A percentile compares a stretch with the other conserved stretches of the same genome.
phyloP scores from a whole-genome alignment of 2,329 filamentous ascomycete species.

The Aspergillus sp. region DNA sequence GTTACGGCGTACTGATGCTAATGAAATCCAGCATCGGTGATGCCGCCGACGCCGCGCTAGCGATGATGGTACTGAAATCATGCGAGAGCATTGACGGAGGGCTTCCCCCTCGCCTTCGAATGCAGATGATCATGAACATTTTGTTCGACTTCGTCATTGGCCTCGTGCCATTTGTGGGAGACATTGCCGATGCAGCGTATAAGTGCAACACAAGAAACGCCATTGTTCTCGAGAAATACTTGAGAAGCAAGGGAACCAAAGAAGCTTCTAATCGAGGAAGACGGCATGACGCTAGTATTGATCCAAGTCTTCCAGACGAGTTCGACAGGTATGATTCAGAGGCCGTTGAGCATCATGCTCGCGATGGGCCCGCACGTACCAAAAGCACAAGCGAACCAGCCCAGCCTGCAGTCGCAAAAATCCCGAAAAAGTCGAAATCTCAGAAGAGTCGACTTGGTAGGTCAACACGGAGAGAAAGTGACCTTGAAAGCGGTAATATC shows the following conservation, averaged over 20 bases:
- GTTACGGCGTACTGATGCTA: not conserved
- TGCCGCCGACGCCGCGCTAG: slow-evolving; percentile 72
- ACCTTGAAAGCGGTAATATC: slow-evolving; percentile 37
- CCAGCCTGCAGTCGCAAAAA: slow-evolving; percentile 30
- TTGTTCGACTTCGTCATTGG: slow-evolving; percentile 54
- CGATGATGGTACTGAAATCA: slow-evolving; percentile 73
- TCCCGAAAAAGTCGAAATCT: slow-evolving; percentile 29
- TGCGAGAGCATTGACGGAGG: slow-evolving; percentile 78
- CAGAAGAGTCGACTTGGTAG: slow-evolving; percentile 38
- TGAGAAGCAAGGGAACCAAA: slow-evolving; percentile 47
- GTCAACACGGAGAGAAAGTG: slow-evolving; percentile 30
- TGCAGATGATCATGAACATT: slow-evolving; percentile 82
- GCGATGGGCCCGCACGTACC: slow-evolving; percentile 25
- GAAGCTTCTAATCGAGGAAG: slow-evolving; percentile 31
- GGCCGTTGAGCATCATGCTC: slow-evolving; percentile 27
- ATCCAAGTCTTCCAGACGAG: slow-evolving; percentile 45
- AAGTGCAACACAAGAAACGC: slow-evolving; percentile 56
- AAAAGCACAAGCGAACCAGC: slow-evolving; percentile 26
- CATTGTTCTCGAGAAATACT: slow-evolving; percentile 49
- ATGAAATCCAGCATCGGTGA: slow-evolving; percentile 68
- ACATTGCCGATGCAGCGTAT: slow-evolving; percentile 52
- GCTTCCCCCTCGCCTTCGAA: slow-evolving; percentile 60
- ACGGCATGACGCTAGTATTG: slow-evolving; percentile 31
- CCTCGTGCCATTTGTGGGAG: slow-evolving; percentile 56
- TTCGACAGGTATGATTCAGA: slow-evolving; percentile 42